Percentiles rank a stretch among this genome's conserved stretches.
Conservation (phyloP, 2,329 filamentous ascomycete species). For the Fulvia fulva region DNA sequence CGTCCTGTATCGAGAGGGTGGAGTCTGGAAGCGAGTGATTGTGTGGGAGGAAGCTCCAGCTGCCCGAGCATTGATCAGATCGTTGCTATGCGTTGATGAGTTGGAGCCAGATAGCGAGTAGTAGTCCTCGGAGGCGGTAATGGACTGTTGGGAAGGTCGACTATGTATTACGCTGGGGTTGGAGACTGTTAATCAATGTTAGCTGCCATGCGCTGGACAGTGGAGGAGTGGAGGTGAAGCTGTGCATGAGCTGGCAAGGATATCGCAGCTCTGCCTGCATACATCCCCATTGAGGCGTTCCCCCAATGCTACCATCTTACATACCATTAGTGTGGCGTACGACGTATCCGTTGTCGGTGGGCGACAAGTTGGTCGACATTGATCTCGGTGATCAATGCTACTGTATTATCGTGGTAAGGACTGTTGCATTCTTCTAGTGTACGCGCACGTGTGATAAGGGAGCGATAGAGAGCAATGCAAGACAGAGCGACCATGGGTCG, state of each 20-base stretch:
- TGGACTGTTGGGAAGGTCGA: slow-evolving; percentile 43
- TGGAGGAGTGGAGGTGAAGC: slow-evolving; percentile 1
- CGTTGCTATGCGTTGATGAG: slow-evolving; percentile 33
- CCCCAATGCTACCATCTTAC: not conserved
- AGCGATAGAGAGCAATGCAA: not conserved
- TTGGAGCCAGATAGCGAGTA: slow-evolving; percentile 46
- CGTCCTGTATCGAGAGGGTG: slow-evolving; percentile 35
- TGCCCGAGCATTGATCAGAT: slow-evolving; percentile 31
- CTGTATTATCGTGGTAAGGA: not conserved
- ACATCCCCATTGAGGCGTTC: not conserved
- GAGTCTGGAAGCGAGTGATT: slow-evolving; percentile 32
- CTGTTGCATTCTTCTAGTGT: slow-evolving; percentile 1
- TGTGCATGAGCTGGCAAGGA: slow-evolving; percentile 9
- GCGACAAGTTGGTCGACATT: not conserved
- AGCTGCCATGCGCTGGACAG: not conserved
- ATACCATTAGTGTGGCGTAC: slow-evolving; percentile 22
- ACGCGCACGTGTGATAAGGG: slow-evolving; percentile 4
- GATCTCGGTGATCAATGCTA: not conserved
- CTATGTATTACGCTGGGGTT: slow-evolving; percentile 30
- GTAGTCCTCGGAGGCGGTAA: slow-evolving; percentile 49
- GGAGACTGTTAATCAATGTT: slow-evolving; percentile 22
- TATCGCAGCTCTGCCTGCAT: slow-evolving; percentile 5
- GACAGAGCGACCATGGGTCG: not conserved
- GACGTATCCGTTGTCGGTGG: not conserved
- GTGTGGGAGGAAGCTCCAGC: slow-evolving; percentile 21